These are phyloP conservation scores for Aaosphaeria pasadenensis DNA, from an alignment of 2,329 filamentous ascomycete species.

Conservation along the genomic window DNA sequence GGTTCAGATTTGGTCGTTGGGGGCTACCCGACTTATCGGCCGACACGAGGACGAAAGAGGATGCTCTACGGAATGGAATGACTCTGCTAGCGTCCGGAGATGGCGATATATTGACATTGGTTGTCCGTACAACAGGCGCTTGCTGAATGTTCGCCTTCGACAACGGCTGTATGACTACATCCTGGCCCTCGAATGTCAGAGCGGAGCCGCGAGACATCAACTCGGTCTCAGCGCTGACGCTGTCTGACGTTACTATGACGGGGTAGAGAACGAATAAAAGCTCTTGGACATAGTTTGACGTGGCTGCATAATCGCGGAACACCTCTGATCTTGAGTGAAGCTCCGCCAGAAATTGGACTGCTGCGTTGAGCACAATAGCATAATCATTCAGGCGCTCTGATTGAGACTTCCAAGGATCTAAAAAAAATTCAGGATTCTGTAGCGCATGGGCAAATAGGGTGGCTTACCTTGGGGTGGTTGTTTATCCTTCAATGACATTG, in stretches of 20 bases:
- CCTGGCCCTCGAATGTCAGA: conserved; percentile 80
- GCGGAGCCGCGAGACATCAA: conserved; percentile 78
- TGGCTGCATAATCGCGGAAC: conserved; percentile 79
- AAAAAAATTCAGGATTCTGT: conserved; percentile 1
- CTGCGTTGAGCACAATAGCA: conserved; percentile 67
- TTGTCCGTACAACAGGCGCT: conserved; percentile 71
- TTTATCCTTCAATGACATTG: conserved; percentile 65
- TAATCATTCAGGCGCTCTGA: conserved; percentile 51
- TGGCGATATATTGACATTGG: conserved; percentile 49
- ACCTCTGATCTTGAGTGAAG: conserved; percentile 71
- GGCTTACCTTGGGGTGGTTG: conserved; percentile 39
- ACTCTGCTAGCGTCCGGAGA: conserved; percentile 45
- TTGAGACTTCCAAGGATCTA: conserved; percentile 30
- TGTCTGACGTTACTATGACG: conserved; percentile 80
- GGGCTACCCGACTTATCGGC: conserved; percentile 58
- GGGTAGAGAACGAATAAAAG: conserved; percentile 81
- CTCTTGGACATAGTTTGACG: conserved; percentile 77
- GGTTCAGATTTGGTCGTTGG: conserved; percentile 61
- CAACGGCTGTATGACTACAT: conserved; percentile 77
- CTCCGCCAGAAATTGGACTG: conserved; percentile 75
- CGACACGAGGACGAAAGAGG: conserved; percentile 87
- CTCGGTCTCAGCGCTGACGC: conserved; percentile 79
- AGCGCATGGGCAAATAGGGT: conserved; percentile 4
- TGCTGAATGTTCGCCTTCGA: conserved; percentile 56
- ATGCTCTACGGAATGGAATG: conserved; percentile 71